These are phyloP conservation scores for Debaryomyces castellii DNA, from an alignment of 805 yeast genomes.

Conservation along the genomic window DNA sequence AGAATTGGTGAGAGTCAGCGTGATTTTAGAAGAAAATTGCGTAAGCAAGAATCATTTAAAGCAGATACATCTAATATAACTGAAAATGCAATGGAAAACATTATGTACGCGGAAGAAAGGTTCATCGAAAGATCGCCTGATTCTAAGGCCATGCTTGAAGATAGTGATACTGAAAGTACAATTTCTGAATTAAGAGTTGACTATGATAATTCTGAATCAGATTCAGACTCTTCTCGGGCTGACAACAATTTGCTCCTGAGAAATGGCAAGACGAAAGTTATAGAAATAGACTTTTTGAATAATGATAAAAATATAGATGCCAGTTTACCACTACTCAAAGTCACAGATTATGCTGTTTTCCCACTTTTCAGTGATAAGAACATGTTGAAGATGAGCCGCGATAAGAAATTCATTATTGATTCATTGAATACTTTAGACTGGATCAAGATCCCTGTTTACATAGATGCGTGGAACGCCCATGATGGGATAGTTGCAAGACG, in stretches of 20 bases:
- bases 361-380: constrained; percentile 28
- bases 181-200: constrained; percentile 10
- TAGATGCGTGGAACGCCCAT: constrained; percentile 78
- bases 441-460: constrained; percentile 73
- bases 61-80: constrained; percentile 42
- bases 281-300: constrained; percentile 19
- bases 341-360: constrained; percentile 15
- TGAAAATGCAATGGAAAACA: constrained; percentile 33
- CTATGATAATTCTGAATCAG: constrained; percentile 10
- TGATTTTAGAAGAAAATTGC: constrained; percentile 21
- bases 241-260: neutral
- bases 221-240: constrained; percentile 8
- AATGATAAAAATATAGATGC: constrained; percentile 22
- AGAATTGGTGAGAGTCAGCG: constrained; percentile 30
- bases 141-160: constrained; percentile 9
- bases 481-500: constrained; percentile 82
- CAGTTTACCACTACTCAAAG: constrained; percentile 15
- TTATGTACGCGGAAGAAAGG: constrained; percentile 36
- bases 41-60: constrained; percentile 35
- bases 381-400: constrained; percentile 33
- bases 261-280: constrained; percentile 13
- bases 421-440: constrained; percentile 66
- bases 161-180: constrained; percentile 13
- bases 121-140: constrained; percentile 14
- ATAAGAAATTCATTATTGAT: constrained; percentile 42